Percentiles rank a stretch among this genome's conserved stretches.
phyloP scores from a whole-genome alignment of 225 moss, liverwort and hornwort species.

The Sphagnum contortum region DNA sequence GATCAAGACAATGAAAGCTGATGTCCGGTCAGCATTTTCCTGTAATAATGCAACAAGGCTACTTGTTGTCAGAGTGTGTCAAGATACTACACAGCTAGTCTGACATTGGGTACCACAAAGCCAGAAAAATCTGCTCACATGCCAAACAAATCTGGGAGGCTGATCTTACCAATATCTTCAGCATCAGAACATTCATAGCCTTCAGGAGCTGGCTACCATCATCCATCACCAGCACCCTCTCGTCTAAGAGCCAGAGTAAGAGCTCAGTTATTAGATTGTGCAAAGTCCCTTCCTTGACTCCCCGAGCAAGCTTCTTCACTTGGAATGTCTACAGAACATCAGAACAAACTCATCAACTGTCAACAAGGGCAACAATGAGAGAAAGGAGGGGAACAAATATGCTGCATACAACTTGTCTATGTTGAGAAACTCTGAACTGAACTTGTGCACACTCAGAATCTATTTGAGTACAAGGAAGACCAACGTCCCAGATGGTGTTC shows the following conservation, averaged over 20 bases:
- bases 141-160: no score
- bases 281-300: slow-evolving; percentile 71
- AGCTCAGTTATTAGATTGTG: slow-evolving; percentile 90
- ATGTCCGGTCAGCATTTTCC: slow-evolving; percentile 95
- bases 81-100: no score
- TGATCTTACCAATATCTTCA: slow-evolving; percentile 68
- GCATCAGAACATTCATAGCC: slow-evolving; percentile 94
- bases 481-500: no score
- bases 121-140: no score
- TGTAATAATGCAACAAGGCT: slow-evolving; percentile 2
- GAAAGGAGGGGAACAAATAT: not conserved
- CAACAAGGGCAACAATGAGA: not conserved
- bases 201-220: slow-evolving; percentile 93
- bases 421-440: no score
- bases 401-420: no score
- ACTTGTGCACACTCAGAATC: no score
- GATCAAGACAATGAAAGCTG: slow-evolving; percentile 91
- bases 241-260: slow-evolving; percentile 89
- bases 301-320: slow-evolving; percentile 85
- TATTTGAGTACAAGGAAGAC: no score
- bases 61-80: no score
- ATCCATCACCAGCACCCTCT: slow-evolving; percentile 84
- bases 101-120: no score
- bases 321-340: slow-evolving; percentile 67
- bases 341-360: not conserved